A percentile compares a stretch with the other conserved stretches of the same genome.
phyloP scores from a whole-genome alignment of 257 asterid species.

The Nicotiana noctiflora region DNA sequence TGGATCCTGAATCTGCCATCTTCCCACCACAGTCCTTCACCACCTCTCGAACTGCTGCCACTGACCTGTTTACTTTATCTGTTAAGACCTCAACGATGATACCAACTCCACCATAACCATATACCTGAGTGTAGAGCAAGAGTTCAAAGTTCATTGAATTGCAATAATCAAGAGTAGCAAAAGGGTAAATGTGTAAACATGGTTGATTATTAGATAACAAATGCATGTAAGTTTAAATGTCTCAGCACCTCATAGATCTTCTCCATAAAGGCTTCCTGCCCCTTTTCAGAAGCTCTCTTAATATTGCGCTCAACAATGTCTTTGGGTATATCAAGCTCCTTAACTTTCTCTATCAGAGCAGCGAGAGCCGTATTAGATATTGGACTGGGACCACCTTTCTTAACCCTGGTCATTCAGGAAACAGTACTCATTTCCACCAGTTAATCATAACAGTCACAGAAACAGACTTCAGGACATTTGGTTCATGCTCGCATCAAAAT shows the following conservation, averaged over 20 bases:
- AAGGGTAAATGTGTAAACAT: not conserved
- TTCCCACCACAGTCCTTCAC: conserved; percentile 77
- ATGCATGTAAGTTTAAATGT: not conserved
- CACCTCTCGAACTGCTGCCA: conserved; percentile 65
- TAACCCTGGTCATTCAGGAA: conserved; percentile 45
- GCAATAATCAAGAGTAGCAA: not conserved
- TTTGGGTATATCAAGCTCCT: conserved; percentile 87
- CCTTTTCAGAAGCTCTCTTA: conserved; percentile 89
- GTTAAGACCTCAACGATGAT: conserved; percentile 76
- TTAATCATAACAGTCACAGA: not conserved
- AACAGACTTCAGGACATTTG: not conserved
- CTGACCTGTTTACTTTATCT: conserved; percentile 75
- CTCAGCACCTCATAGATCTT: conserved; percentile 70
- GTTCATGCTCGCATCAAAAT: no score
- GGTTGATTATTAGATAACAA: not conserved
- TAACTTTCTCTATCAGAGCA: conserved; percentile 71
- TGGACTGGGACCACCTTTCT: conserved; percentile 79
- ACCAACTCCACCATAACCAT: conserved; percentile 95
- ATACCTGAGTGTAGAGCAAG: conserved; percentile 37
- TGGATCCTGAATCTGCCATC: conserved; percentile 96
- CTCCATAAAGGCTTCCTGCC: conserved; percentile 78
- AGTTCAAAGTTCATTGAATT: not conserved
- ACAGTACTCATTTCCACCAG: conserved; percentile 9
- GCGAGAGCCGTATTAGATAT: conserved; percentile 73
- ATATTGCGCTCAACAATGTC: conserved; percentile 81